phyloP scores from a whole-genome alignment of 345 rosid genomes.

The Psidium guajava region DNA sequence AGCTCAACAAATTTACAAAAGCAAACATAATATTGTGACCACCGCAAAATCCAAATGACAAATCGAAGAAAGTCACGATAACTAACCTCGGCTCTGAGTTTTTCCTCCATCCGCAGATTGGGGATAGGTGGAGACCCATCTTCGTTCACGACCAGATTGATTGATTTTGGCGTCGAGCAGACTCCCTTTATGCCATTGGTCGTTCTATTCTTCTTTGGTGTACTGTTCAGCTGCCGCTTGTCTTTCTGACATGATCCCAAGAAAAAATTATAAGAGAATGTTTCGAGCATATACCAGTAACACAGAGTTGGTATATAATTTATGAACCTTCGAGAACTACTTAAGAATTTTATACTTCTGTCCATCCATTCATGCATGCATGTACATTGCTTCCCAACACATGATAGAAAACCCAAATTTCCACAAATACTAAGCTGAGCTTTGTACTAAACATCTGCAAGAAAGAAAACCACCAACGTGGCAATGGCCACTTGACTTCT shows the following conservation, averaged over 20 bases:
- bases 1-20: background rate
- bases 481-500: background rate
- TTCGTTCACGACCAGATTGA: slow-evolving; percentile 7
- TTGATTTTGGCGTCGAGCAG: background rate
- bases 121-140: slow-evolving; percentile 16
- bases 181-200: slow-evolving; percentile 17
- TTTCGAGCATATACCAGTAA: background rate
- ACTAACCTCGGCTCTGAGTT: slow-evolving; percentile 74
- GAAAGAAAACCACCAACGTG: background rate
- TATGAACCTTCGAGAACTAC: background rate
- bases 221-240: slow-evolving; percentile 34
- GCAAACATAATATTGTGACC: background rate
- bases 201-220: slow-evolving; percentile 42
- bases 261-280: background rate
- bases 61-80: background rate
- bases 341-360: background rate
- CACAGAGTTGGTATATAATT: background rate
- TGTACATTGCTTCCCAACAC: background rate
- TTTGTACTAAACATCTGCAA: background rate
- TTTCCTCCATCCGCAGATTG: slow-evolving; percentile 71
- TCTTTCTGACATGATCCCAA: slow-evolving; percentile 11
- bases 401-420: background rate
- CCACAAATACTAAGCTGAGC: background rate
- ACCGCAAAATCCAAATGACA: background rate
- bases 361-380: background rate